phyloP scores from a whole-genome alignment of 352 stramenopile genomes.

The Albugo laibachii region DNA sequence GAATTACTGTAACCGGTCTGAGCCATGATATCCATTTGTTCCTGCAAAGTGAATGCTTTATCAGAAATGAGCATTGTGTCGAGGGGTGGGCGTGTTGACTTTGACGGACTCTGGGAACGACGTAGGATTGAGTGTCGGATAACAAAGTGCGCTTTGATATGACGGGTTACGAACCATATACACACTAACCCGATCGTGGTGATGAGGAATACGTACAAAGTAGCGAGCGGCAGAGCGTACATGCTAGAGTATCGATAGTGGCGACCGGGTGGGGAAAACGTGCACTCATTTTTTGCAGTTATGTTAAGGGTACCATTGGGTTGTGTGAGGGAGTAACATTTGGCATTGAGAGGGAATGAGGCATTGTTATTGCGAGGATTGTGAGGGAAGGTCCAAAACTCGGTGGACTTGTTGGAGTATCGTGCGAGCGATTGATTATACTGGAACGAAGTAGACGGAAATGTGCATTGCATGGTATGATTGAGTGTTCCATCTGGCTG shows the following conservation, averaged over 20 bases:
- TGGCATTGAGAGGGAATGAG: conserved; percentile 30
- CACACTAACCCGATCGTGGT: conserved; percentile 11
- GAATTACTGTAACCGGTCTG: conserved; percentile 9
- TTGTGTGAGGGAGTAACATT: conserved; percentile 26
- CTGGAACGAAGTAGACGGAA: conserved; percentile 7
- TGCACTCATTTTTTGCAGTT: conserved; percentile 11
- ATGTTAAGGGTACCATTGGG: conserved; percentile 14
- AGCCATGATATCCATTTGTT: conserved; percentile 1
- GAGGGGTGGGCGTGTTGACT: background rate
- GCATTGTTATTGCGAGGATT: conserved; percentile 55
- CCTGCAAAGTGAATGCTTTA: conserved; percentile 1
- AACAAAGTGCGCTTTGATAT: background rate
- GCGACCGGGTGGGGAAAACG: conserved; percentile 1
- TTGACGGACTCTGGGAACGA: background rate
- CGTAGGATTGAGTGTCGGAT: background rate
- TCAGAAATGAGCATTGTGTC: background rate
- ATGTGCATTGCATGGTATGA: conserved; percentile 22
- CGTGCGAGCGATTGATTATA: conserved; percentile 29
- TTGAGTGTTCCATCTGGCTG: conserved; percentile 9
- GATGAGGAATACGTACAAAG: conserved; percentile 30
- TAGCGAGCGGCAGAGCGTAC: conserved; percentile 26
- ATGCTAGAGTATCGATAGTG: conserved; percentile 19
- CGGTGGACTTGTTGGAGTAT: conserved; percentile 19
- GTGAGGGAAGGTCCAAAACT: conserved; percentile 30
- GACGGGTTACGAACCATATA: conserved; percentile 4